Base-by-base conservation (phyloP, 2,329 filamentous ascomycete species). In the Exserohilum rostratum region DNA sequence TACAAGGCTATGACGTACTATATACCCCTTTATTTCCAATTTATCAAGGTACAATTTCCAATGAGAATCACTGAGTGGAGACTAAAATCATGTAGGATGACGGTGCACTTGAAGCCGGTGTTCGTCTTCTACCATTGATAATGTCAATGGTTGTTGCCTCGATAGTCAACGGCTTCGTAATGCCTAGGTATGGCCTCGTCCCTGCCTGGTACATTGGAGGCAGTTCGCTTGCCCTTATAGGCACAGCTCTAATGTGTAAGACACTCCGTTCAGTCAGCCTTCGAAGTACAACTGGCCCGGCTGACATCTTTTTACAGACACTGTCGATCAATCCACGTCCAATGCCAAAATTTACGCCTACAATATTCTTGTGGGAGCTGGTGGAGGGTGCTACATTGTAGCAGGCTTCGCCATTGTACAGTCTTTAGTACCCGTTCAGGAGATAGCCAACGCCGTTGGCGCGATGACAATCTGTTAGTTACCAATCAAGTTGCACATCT, bases 11-110 rank as follows among this genome's bases (percentile, higher is more conserved):
- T 49, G n/a, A 35, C 62, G 18, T 69, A 67, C 49, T 68, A 65
- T 43, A 60, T 71, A n/a, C 66, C 69, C 1, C 42, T 70, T 9
- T 70, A 56, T 49, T 72, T 71, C 53, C 60, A 67, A 48, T 68
- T 71, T 52, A 34, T 49, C 6, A 53, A 55, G 29, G 40, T 44
- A 31, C 3, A 2, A 2, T n/a, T 6, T 5, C 4, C 10, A 5
- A 9, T 31, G 7, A 1, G 13, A 3, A 10, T 12, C 3, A 18
- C 18, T 10, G 12, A 11, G 3, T 31, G n/a, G 7, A 29, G 5
- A 18, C 27, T 43, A 18, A 43, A 3, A 25, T 18, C 13, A 10
- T 11, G 2, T 3, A 44, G 13, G 53, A 50, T 2, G 67, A 71
- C 25, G 37, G 15, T 1, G 51, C 66, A 7, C 20, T 72, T 18